Evolutionary conservation across 2,329 filamentous ascomycete species (phyloP), one percentile per base, ranked within the genome.

Genomic region (Pyricularia sp.): DNA sequence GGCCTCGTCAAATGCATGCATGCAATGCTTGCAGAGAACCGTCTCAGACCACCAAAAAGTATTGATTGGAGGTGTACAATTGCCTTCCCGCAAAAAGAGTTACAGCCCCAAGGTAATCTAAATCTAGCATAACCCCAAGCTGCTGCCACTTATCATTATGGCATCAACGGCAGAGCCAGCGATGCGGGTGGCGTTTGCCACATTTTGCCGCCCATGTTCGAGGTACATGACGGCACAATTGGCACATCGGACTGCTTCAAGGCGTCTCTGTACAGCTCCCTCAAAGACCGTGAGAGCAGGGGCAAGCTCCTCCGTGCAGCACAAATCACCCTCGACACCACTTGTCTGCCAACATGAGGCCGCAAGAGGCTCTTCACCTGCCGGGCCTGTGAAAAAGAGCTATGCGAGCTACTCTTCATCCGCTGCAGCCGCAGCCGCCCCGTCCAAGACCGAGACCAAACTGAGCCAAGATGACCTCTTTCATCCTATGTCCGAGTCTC

Each of bases 401-500:
- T 65, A 63, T 50, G 25, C 25, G 31, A 67, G 25, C 36, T 28
- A 42, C 68, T 69, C 33, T 31, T 67, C 68, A 20, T 67, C 58
- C 25, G 42, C 50, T 23, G 73, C 70, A n/a, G 73, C 30, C 30
- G 73, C 70, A n/a, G 73, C 69, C 12, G 67, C 74, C 7, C 69
- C 74, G 12, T 33, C 75, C 1, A 68, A 77, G 10, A 72, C 73
- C 23, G 70, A 77, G 28, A 76, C 74, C 65, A 69, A 58, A 25
- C 84, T 97, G 30, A 83, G 83, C 71, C 85, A 88, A 67, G 88
- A 96, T 80, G 91, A 97, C 77, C 89, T 99, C 69, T 99, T 98
- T 83, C 94, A 99, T 79, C 88, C 92, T 11, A 97, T 95, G 78
- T 92, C 92, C 50, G 85, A 90, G 72, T 99, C 95, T 17, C 95